Percentiles rank a stretch among this genome's conserved stretches.
Conservation (phyloP, 208 protist species). For the Wallacemonas sp. region DNA sequence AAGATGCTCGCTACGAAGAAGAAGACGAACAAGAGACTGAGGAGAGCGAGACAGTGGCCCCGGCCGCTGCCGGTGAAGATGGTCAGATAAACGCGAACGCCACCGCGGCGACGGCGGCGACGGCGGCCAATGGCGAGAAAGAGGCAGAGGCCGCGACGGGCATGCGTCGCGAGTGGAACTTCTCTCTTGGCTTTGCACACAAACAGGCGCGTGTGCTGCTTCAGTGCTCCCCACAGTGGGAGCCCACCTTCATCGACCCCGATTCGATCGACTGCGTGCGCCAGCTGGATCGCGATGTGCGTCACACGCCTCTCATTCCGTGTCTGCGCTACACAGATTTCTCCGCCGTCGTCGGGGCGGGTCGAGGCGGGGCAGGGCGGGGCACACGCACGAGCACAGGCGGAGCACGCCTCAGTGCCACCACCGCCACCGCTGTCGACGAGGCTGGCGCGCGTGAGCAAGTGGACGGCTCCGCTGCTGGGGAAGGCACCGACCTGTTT, state of each 20-base stretch:
- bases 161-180: slow-evolving; percentile 91
- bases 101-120: background rate
- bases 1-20: too few species aligned
- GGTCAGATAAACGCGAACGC: background rate
- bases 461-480: too few species aligned
- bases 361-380: background rate
- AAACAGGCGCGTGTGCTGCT: slow-evolving; percentile 64
- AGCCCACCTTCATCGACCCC: slow-evolving; percentile 82
- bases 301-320: slow-evolving; percentile 57
- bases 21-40: too few species aligned
- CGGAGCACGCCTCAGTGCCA: background rate
- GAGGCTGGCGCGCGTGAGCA: slow-evolving; percentile 11
- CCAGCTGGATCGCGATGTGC: slow-evolving; percentile 53
- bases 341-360: slow-evolving; percentile 31
- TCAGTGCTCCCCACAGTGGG: slow-evolving; percentile 77
- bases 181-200: slow-evolving; percentile 71
- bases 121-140: background rate
- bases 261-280: slow-evolving; percentile 43
- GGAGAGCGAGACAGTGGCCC: too few species aligned
- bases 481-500: background rate
- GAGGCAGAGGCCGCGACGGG: slow-evolving; percentile 24
- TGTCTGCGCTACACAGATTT: slow-evolving; percentile 65
- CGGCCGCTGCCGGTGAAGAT: too few species aligned
- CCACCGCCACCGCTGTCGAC: background rate
- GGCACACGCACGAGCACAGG: background rate